Evolutionary conservation across 179 eudicot genomes (phyloP).

Genomic region (Silene coronaria): DNA sequence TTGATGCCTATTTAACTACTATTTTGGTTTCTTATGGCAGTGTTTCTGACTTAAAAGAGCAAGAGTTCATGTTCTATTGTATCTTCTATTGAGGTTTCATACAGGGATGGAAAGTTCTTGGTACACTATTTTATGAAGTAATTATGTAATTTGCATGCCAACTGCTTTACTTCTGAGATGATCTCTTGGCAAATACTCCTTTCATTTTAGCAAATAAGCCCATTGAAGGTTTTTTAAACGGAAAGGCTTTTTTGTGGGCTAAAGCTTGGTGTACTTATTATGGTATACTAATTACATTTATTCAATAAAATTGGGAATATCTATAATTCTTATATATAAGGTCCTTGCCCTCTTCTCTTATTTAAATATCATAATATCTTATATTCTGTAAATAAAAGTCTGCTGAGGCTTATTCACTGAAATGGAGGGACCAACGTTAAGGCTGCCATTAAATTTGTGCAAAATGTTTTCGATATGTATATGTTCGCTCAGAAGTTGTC

Average conservation of each 20-base stretch:
- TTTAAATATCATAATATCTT: too few species aligned
- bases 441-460: neutral
- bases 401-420: neutral
- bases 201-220: neutral
- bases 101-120: neutral
- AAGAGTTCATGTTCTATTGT: neutral
- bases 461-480: neutral
- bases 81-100: neutral
- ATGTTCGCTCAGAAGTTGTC: neutral
- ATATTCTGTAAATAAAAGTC: neutral
- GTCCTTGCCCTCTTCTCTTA: neutral
- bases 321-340: too few species aligned
- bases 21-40: neutral
- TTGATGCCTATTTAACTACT: conserved; percentile 5
- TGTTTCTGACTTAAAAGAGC: neutral
- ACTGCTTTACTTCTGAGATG: neutral
- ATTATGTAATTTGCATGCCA: neutral
- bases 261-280: too few species aligned
- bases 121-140: neutral
- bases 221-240: neutral
- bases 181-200: neutral
- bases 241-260: neutral
- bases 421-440: neutral
- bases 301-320: too few species aligned
- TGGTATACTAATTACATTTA: too few species aligned